These are phyloP conservation scores for Fonsecaea pedrosoi DNA, from an alignment of 2,329 filamentous ascomycete species.

Conservation along the genomic window DNA sequence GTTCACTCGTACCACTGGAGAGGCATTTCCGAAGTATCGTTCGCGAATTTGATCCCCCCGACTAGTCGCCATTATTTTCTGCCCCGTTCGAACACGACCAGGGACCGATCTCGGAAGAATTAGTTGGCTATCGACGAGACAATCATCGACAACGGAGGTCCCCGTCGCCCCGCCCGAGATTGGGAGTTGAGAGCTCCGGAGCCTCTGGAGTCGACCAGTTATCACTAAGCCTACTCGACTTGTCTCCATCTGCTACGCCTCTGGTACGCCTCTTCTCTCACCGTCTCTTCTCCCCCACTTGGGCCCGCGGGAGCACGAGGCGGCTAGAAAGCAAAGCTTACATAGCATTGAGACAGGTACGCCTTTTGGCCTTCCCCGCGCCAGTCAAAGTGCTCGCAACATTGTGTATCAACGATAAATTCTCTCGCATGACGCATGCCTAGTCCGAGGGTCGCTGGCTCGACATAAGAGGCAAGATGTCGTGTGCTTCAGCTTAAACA, in stretches of 20 bases:
- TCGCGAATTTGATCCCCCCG: no score
- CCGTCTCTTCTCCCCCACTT: background rate
- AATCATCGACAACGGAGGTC: background rate
- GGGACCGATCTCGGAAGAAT: background rate
- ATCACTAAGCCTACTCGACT: no score
- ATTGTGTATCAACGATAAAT: background rate
- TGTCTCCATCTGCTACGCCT: no score
- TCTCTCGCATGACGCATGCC: background rate
- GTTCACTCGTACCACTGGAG: no score
- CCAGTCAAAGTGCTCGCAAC: background rate
- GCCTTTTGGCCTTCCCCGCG: background rate
- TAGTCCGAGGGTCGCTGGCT: background rate
- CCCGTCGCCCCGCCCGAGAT: no score
- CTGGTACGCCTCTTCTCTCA: background rate
- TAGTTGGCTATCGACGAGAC: background rate
- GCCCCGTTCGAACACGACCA: background rate
- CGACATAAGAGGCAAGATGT: background rate
- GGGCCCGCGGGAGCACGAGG: background rate
- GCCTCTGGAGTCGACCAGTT: no score
- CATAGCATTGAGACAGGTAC: background rate
- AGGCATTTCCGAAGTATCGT: no score
- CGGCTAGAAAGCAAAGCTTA: background rate
- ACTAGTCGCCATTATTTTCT: no score
- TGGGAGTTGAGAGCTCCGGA: no score
- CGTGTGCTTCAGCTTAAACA: background rate